Conservation (phyloP, 2,329 filamentous ascomycete genomes). For the Leptodontidium sp. region DNA sequence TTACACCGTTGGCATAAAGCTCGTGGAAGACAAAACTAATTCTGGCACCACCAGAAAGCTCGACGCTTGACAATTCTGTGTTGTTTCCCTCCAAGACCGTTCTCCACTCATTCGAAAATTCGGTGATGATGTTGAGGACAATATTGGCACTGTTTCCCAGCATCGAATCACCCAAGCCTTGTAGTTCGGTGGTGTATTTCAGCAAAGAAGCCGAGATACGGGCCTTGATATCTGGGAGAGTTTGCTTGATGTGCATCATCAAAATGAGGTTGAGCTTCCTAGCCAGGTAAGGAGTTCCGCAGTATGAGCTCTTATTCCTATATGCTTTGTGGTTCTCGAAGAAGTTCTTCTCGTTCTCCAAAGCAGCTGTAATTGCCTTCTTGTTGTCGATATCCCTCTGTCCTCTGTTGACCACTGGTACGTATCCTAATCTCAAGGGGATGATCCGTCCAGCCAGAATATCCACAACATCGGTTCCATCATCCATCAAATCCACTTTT, state of each 20-base stretch:
- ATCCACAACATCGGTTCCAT: constrained; percentile 97
- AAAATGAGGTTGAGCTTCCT: constrained; percentile 97
- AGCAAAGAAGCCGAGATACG: constrained; percentile 92
- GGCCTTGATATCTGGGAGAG: constrained; percentile 96
- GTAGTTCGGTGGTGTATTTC: constrained; percentile 87
- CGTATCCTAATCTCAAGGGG: constrained; percentile 90
- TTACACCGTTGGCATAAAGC: constrained; percentile 95
- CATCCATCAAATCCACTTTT: constrained; percentile 99
- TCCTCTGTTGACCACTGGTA: constrained; percentile 96
- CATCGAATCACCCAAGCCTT: constrained; percentile 88
- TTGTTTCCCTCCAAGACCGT: constrained; percentile 97
- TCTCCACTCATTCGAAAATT: constrained; percentile 97
- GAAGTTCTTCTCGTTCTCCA: constrained; percentile 95
- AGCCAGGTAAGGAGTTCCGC: constrained; percentile 95
- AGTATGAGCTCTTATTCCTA: constrained; percentile 98
- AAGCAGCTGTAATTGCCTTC: constrained; percentile 87
- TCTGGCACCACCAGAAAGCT: constrained; percentile 94
- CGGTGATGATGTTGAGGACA: constrained; percentile 97
- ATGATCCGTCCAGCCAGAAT: constrained; percentile 98
- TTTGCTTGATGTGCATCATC: constrained; percentile 99
- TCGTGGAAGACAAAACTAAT: constrained; percentile 99
- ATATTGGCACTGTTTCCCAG: constrained; percentile 97
- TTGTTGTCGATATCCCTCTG: constrained; percentile 99
- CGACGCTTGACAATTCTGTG: constrained; percentile 91
- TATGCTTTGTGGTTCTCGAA: constrained; percentile 99